Evolutionary conservation across 2,329 filamentous ascomycete species (phyloP).

Genomic region (Cordyceps fumosorosea): DNA sequence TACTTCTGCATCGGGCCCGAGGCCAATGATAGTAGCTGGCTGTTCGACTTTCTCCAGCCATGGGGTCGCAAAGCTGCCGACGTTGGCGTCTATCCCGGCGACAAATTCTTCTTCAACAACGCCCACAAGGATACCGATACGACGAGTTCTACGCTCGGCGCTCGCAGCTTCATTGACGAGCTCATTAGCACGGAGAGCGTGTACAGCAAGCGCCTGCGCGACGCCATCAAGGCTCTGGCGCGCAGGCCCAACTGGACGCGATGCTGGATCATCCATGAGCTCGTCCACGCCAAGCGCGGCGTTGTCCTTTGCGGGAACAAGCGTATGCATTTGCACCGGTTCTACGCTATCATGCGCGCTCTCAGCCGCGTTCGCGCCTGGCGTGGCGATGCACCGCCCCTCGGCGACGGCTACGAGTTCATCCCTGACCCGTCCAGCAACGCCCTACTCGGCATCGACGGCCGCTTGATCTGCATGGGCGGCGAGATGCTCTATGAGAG

Average conservation of each 20-base stretch:
- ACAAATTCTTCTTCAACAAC: background rate
- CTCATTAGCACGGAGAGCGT: background rate
- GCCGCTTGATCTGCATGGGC: background rate
- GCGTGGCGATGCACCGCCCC: background rate
- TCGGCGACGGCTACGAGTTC: background rate
- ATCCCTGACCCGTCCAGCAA: background rate
- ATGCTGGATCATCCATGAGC: slow-evolving; percentile 1
- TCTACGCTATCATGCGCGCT: background rate
- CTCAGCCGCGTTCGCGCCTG: background rate
- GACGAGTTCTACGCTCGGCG: background rate
- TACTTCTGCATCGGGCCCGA: slow-evolving; percentile 1
- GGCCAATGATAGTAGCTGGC: background rate
- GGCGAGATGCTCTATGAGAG: background rate
- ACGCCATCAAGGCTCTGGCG: background rate
- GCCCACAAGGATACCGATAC: background rate
- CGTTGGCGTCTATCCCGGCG: background rate
- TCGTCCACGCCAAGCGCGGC: background rate
- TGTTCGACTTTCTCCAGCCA: background rate
- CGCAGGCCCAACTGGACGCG: background rate
- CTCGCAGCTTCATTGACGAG: background rate
- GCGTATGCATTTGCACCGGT: background rate
- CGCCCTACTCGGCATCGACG: background rate
- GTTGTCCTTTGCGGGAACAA: background rate
- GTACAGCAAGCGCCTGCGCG: background rate
- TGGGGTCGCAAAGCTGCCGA: background rate